phyloP scores from a whole-genome alignment of 805 yeast species.

The baker's yeast (Saccharomyces cerevisiae) region DNA sequence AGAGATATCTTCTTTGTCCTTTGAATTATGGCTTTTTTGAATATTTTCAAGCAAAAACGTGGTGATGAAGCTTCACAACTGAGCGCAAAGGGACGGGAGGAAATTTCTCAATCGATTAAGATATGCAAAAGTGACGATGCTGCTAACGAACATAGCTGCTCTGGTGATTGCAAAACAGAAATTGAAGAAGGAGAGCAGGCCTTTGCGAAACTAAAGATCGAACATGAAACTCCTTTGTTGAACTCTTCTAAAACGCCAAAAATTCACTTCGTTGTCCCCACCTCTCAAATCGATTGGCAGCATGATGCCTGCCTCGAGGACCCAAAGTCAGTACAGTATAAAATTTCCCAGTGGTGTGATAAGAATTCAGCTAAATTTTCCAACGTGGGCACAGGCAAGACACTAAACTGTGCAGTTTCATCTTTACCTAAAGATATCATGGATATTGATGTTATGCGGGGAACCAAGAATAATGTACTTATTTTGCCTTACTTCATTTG shows the following conservation, averaged over 20 bases:
- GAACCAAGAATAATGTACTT: conserved; percentile 49
- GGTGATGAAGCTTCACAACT: conserved; percentile 1
- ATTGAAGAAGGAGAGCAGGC: conserved; percentile 18
- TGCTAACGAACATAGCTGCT: conserved; percentile 12
- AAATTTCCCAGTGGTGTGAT: conserved; percentile 36
- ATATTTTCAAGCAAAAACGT: neutral
- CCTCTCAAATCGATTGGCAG: conserved; percentile 80
- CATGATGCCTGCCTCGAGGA: conserved; percentile 53
- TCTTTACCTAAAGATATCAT: conserved; percentile 44
- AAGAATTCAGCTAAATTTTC: conserved; percentile 19
- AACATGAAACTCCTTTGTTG: conserved; percentile 43
- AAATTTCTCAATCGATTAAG: conserved; percentile 16
- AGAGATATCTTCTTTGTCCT: neutral
- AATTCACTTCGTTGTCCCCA: conserved; percentile 70
- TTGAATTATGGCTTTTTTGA: neutral
- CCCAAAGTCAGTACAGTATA: conserved; percentile 38
- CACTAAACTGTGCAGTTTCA: conserved; percentile 34
- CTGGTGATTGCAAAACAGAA: conserved; percentile 25
- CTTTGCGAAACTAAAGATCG: conserved; percentile 23
- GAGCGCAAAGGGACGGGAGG: conserved; percentile 4
- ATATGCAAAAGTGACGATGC: conserved; percentile 21
- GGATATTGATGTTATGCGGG: conserved; percentile 36
- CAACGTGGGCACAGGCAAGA: conserved; percentile 25
- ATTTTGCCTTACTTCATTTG: conserved; percentile 70
- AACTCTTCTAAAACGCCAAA: conserved; percentile 63